These are phyloP conservation scores for Aspergillus indologenus DNA, from an alignment of 495 filamentous ascomycete species.

Conservation along the genomic window DNA sequence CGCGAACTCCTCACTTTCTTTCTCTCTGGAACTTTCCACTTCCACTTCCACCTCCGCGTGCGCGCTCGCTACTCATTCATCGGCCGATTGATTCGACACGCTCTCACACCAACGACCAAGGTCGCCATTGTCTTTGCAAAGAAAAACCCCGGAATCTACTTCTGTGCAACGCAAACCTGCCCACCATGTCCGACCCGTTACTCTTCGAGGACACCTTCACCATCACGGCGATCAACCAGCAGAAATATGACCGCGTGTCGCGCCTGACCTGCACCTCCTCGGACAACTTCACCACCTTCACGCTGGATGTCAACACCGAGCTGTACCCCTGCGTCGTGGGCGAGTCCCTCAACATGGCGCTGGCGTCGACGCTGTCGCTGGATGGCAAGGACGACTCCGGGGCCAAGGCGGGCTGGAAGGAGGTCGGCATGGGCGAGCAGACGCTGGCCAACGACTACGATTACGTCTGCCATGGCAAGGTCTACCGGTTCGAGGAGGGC, in stretches of 20 bases:
- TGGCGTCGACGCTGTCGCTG: slow-evolving; percentile 79
- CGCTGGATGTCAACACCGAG: slow-evolving; percentile 91
- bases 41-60: no score
- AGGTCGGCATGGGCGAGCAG: slow-evolving; percentile 66
- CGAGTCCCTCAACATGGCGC: slow-evolving; percentile 71
- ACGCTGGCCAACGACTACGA: slow-evolving; percentile 90
- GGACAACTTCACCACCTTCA: slow-evolving; percentile 68
- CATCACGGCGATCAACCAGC: slow-evolving; percentile 68
- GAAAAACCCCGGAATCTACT: not conserved
- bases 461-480: slow-evolving; percentile 96
- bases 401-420: slow-evolving; percentile 72
- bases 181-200: slow-evolving; percentile 69
- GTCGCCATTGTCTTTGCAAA: no score
- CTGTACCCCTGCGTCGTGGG: slow-evolving; percentile 73
- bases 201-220: slow-evolving; percentile 92
- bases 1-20: not conserved
- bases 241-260: slow-evolving; percentile 93
- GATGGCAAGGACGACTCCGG: slow-evolving; percentile 71
- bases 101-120: no score
- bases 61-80: no score
- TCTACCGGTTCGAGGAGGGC: slow-evolving; percentile 93
- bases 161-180: slow-evolving; percentile 12
- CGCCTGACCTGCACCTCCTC: slow-evolving; percentile 70
- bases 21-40: not conserved
- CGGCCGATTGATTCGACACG: no score